Base-by-base conservation (phyloP, 2,329 filamentous ascomycete genomes). In the Sporothrix euskadiensis region DNA sequence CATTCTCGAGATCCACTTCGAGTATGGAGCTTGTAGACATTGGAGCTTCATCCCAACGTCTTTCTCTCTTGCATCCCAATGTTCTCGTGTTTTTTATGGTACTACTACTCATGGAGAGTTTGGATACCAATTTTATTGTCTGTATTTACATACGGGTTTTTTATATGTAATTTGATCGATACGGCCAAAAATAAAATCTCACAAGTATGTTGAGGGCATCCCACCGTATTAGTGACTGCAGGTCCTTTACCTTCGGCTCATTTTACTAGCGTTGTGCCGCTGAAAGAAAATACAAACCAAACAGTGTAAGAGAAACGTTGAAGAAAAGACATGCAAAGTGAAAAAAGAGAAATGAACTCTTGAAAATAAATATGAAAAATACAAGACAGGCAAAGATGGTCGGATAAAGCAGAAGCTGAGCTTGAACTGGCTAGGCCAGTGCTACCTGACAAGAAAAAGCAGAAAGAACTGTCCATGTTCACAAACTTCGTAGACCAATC, bases 391-490 rank as follows among this genome's bases (percentile, higher is more conserved):
- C 9, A 49, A 70, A 41, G 56, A 52, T 30, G 44, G 26, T 22
- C 54, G 32, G 49, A 49, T 49, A n/a, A 26, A 49, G 54, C n/a
- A 44, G n/a, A 57, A 30, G 54, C 52, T 59, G 68, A 14, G 35
- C 35, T 41, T 12, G 52, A 63, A 22, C 8, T 0, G 41, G 69
- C n/a, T 54, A 65, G 57, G n/a, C 71, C 61, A 66, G 41, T 72
- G 32, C 47, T 56, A 65, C 59, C 22, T 19, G 47, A 16, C 2
- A 39, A 32, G 6, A 39, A 22, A 1, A 22, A 39, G 26, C 12
- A 16, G 16, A 19, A 47, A 47, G 39, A 47, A 44, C 35, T 35
- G 35, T 35, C 8, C 35, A 35, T 59, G 56, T 26, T 32, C n/a
- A 44, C 8, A 44, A n/a, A n/a, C n/a, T n/a, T n/a, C n/a, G n/a